phyloP scores from a whole-genome alignment of 306 rosid genomes.

The Vigna trinervia region DNA sequence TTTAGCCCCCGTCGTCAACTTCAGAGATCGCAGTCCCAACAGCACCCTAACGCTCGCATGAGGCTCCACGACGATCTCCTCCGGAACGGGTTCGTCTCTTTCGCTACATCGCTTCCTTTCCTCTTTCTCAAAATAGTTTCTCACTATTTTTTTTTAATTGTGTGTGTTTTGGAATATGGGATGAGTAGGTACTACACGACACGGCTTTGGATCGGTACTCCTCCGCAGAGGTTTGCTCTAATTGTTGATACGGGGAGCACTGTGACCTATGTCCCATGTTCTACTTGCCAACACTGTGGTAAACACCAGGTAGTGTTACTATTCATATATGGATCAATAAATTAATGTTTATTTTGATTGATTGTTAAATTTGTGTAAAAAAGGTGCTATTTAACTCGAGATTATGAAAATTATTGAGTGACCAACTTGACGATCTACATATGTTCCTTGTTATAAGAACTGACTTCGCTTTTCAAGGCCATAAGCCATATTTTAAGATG shows the following conservation, averaged over 20 bases:
- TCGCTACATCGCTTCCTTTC: not conserved
- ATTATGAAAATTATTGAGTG: not conserved
- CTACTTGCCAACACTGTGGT: constrained; percentile 83
- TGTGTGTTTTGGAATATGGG: constrained; percentile 28
- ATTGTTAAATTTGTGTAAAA: constrained; percentile 1
- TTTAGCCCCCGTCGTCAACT: constrained; percentile 69
- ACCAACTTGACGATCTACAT: not conserved
- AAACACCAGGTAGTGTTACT: constrained; percentile 55
- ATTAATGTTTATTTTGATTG: constrained; percentile 34
- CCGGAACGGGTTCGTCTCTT: constrained; percentile 67
- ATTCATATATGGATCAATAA: not conserved
- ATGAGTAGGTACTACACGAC: constrained; percentile 79
- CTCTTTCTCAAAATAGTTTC: not conserved
- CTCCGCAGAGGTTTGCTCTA: constrained; percentile 89
- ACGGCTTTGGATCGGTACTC: constrained; percentile 94
- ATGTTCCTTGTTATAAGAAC: not conserved
- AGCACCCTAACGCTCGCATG: constrained; percentile 80
- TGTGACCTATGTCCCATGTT: constrained; percentile 94
- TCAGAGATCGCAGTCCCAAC: constrained; percentile 55
- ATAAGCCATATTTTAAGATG: not conserved
- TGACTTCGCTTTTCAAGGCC: not conserved
- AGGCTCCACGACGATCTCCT: constrained; percentile 93
- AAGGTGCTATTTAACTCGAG: not conserved
- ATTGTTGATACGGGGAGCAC: constrained; percentile 98
- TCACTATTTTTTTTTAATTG: not conserved